Evolutionary conservation across 345 rosid genomes (phyloP), one percentile per base, ranked within the genome.

Genomic region (Dipteronia sinensis): DNA sequence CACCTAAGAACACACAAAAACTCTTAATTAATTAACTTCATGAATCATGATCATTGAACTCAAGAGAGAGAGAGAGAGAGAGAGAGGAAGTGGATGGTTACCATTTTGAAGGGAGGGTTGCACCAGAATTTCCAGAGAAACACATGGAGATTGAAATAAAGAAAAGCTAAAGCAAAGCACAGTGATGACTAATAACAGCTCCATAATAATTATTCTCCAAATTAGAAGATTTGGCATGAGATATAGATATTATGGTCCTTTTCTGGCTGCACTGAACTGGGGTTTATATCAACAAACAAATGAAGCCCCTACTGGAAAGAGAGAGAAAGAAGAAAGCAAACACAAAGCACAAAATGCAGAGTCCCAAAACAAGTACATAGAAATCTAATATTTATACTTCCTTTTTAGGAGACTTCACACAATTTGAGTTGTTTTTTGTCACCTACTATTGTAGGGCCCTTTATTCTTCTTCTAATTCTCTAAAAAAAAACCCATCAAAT

Each of bases 291-390:
- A 62, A 69, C 40, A n/a, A 66, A 40, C 12, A 2, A 61, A 20
- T 34, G 38, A 34, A 8, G 11, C 63, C 53, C 10, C 15, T 4
- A 67, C 38, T 42, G n/a, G 40, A 72, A 53, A 67, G 77, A 47
- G 27, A 61, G 69, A 29, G 70, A 42, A 34, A 23, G 9, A 22
- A 38, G 10, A 72, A 73, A 71, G 51, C 61, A 74, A 20, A 75
- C 91, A 85, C 93, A 77, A 85, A 89, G 81, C 92, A 91, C 92
- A 86, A 86, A 88, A 85, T 81, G 79, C 76, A 84, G 89, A 86
- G 83, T 85, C 84, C 82, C 90, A 87, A 85, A 88, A 89, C 76
- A 79, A 72, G 72, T 65, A 44, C 79, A 68, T 59, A 51, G 73
- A 78, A 73, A 76, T 71, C 82, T 62, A 78, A 67, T 66, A 65